Evolutionary conservation across 257 asterid species (phyloP).

Genomic region (Solanum clarkiae): DNA sequence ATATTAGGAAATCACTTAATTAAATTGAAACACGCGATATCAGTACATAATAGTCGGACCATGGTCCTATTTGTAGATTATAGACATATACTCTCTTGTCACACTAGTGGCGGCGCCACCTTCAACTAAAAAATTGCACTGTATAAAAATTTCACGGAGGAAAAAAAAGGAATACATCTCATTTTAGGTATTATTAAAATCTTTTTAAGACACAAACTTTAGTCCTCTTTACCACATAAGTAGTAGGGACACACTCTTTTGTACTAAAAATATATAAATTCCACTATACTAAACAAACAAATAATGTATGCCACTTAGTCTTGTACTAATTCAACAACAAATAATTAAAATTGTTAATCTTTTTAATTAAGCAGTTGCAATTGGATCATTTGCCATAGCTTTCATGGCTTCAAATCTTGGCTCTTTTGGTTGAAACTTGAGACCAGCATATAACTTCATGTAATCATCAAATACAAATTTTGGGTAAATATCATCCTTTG

Average conservation of each 20-base stretch:
- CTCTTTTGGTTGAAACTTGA: slow-evolving; percentile 20
- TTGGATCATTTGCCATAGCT: slow-evolving; percentile 1
- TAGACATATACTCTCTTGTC: not conserved
- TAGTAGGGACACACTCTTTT: not conserved
- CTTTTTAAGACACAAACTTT: not conserved
- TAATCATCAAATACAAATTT: slow-evolving; percentile 16
- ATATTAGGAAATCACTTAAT: not conserved
- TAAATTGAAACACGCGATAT: not conserved
- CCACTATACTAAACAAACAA: not conserved
- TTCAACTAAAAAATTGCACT: not conserved
- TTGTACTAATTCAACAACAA: not conserved
- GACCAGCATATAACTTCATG: slow-evolving; percentile 14
- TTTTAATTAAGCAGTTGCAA: not conserved
- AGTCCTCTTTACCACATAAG: not conserved
- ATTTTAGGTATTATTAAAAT: not conserved
- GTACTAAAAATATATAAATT: not conserved
- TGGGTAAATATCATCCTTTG: slow-evolving; percentile 4
- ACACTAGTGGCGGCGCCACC: not conserved
- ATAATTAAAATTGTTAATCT: not conserved
- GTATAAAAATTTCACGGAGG: too few species aligned
- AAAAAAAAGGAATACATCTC: not conserved
- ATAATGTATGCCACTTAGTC: not conserved
- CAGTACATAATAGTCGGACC: not conserved
- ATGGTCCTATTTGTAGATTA: not conserved
- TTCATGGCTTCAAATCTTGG: slow-evolving; percentile 23